Evolutionary conservation across 2,329 filamentous ascomycete genomes (phyloP), one percentile per base, ranked within the genome.

Genomic region (Cercospora sojina): DNA sequence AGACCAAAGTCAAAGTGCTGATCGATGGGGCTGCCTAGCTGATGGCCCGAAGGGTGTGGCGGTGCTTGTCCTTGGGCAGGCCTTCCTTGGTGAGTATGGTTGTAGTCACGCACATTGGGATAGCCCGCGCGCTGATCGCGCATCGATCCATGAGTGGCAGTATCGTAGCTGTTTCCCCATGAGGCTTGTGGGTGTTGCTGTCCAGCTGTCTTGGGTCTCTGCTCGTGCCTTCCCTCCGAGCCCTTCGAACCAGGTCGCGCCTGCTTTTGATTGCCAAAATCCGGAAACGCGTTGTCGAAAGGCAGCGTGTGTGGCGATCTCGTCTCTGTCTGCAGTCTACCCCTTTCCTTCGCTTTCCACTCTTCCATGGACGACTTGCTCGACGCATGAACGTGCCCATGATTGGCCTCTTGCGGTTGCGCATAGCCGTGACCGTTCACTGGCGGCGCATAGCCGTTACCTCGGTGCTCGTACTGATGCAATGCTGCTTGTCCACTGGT

Each of bases 211-310:
- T 57, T 59, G 7, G 67, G 65, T 16, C 70, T 51, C 25, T 47
- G 57, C 23, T 38, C 55, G 49, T 70, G 68, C 62, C 25, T 62
- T 64, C 58, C 67, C 69, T 32, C 56, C 41, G 25, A 63, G 67
- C 38, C 66, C 69, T 71, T 69, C 6, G 59, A 57, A 16, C 63
- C 51, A 38, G 58, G 64, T 60, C 65, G 71, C 65, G 72, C 76
- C 71, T 70, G 74, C 64, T 23, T 72, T 13, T 67, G 60, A 9
- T 51, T 38, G 20, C 80, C 80, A 68, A 84, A 84, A 0, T 77
- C 75, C 6, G 82, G 82, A 62, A 84, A 84, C 0, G 82, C 81
- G 67, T 81, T 84, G 72, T 84, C 82, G 59, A 75, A 76, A 8
- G 75, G 68, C 25, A 77, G 35, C 2, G 70, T 67, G 25, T 74